A percentile compares a stretch with the other conserved stretches of the same genome.
phyloP scores from a whole-genome alignment of 1,284 basidiomycete genomes.

The Gomphus bonarii region DNA sequence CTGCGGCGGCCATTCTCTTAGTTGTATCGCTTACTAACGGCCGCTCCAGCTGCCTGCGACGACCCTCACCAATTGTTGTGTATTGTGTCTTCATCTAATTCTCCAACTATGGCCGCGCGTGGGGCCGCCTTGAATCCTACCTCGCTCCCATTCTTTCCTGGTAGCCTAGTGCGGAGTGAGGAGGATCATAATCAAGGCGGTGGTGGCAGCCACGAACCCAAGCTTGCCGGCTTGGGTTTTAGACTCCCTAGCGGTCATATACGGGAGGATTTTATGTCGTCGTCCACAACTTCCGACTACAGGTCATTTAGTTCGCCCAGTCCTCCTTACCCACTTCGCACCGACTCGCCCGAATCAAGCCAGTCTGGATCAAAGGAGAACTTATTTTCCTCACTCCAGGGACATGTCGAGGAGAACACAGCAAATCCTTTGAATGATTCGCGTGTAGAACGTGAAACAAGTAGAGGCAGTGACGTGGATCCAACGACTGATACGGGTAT shows the following conservation, averaged over 20 bases:
- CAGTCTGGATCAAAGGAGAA: constrained; percentile 1
- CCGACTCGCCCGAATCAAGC: constrained; percentile 7
- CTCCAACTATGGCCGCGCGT: constrained; percentile 49
- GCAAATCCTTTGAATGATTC: not conserved
- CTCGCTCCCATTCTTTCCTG: constrained; percentile 75
- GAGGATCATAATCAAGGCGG: constrained; percentile 21
- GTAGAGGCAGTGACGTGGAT: not conserved
- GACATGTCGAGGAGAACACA: not conserved
- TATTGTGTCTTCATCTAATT: constrained; percentile 13
- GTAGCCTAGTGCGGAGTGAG: constrained; percentile 26
- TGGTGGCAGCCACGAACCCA: constrained; percentile 39
- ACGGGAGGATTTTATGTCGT: constrained; percentile 43
- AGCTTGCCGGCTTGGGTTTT: constrained; percentile 32
- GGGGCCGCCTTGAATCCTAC: constrained; percentile 67
- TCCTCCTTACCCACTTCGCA: constrained; percentile 29
- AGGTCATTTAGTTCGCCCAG: constrained; percentile 61
- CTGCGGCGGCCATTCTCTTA: not conserved
- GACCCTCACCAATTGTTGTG: constrained; percentile 1
- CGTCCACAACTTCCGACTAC: constrained; percentile 51
- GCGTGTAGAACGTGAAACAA: not conserved
- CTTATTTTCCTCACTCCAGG: not conserved
- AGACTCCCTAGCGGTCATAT: constrained; percentile 30
- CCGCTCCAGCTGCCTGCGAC: constrained; percentile 7
- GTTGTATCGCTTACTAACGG: constrained; percentile 4
- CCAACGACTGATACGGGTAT: not conserved